Percentiles rank a stretch among this genome's conserved stretches.
Conservation (phyloP, 1,284 basidiomycete species). For the Microbotryum saponariae region DNA sequence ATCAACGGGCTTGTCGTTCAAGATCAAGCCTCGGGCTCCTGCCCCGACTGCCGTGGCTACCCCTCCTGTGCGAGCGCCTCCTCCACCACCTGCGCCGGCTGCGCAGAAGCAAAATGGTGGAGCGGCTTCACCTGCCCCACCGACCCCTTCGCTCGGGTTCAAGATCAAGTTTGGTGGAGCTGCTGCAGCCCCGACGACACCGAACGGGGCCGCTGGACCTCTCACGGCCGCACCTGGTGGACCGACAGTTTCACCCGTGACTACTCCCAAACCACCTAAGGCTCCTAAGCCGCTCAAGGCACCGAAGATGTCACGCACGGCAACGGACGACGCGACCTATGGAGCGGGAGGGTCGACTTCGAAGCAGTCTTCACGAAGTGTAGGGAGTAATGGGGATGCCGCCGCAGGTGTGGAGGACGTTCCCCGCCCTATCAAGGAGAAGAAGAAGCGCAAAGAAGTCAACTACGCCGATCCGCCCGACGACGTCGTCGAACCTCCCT, state of each 20-base stretch:
- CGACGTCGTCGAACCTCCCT: slow-evolving; percentile 12
- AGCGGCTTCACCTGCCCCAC: slow-evolving; percentile 10
- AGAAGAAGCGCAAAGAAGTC: slow-evolving; percentile 22
- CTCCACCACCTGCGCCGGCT: slow-evolving; percentile 43
- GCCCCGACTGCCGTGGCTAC: neutral
- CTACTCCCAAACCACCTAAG: slow-evolving; percentile 1
- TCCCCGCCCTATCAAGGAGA: neutral
- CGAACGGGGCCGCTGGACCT: neutral
- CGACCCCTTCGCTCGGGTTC: slow-evolving; percentile 14
- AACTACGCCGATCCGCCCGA: slow-evolving; percentile 27
- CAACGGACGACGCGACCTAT: slow-evolving; percentile 7
- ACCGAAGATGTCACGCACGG: neutral
- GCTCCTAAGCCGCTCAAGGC: slow-evolving; percentile 4
- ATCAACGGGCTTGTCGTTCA: neutral
- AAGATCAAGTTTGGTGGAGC: neutral
- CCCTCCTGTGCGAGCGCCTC: slow-evolving; percentile 2
- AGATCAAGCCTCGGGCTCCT: slow-evolving; percentile 3
- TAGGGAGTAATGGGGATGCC: no score
- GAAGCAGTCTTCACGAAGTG: neutral
- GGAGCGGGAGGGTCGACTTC: neutral
- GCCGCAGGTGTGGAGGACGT: no score
- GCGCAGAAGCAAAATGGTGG: slow-evolving; percentile 32
- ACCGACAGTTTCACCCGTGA: neutral
- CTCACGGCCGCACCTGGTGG: neutral
- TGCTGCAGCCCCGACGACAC: neutral